Base-by-base conservation (phyloP, 176 grass and related monocot species). In the Oryza meyeriana region DNA sequence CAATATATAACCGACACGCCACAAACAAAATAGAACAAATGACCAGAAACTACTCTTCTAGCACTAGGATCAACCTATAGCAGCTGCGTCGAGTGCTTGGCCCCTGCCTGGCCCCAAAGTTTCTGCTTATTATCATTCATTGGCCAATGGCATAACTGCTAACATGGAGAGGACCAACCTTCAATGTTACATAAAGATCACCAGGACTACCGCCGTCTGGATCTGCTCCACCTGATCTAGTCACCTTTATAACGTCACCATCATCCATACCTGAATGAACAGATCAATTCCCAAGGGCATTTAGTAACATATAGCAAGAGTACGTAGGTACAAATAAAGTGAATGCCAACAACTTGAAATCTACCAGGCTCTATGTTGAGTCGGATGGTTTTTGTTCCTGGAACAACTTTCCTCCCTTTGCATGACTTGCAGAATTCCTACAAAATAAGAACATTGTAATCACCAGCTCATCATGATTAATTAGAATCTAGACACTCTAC, bases 381-480 rank as follows among this genome's bases (percentile, higher is more conserved):
- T 52, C 73, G 78, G 68, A 99, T 78, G 70, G 89, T 55, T 88
- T 90, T 94, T 18, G 44, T 81, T 70, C 91, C 91, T 30, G 75
- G 27, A 33, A 99, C 87, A 86, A 95, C 89, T 87, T 87, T 99
- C 48, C 76, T 85, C 41, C 96, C 96, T 61, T 66, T 92, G 87
- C 96, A 99, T 66, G 87, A 85, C 52, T 94, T 99, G 85, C 96
- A 99, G 74, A 99, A 84, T 45, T 90, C 89, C 96, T 99, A 84
- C 42, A 75, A 20, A 35, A 78, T 7, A 89, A 73, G 13, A 71
- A 57, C 58, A 69, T 16, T 79, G 72, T 22, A 41, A 85, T 78
- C 76, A 86, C 28, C 25, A 27, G 47, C 13, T 84, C 25, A 44
- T 18, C 12, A 1, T 29, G 38, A 80, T 34, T 62, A 76, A 82